A percentile compares a stretch with the other conserved stretches of the same genome.
Evolutionary conservation across 2,329 filamentous ascomycete species (phyloP).

Genomic region (Aureobasidium sp.): DNA sequence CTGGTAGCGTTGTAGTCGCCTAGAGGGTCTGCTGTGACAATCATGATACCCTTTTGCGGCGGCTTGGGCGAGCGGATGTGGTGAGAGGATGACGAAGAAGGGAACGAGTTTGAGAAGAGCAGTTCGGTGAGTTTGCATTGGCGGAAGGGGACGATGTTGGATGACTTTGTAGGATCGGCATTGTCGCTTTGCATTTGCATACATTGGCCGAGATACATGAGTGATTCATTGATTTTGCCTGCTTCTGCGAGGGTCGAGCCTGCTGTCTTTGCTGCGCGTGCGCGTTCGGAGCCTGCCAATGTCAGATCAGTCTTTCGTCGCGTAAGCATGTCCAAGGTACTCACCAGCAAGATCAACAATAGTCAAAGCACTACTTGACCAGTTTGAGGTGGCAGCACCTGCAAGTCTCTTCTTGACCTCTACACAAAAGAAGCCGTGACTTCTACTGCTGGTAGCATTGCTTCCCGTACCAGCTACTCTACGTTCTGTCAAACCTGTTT

Average conservation of each 20-base stretch:
- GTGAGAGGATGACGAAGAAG: constrained; percentile 51
- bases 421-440: constrained; percentile 96
- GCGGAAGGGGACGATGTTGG: constrained; percentile 78
- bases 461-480: constrained; percentile 91
- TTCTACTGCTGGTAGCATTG: constrained; percentile 92
- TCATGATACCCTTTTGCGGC: constrained; percentile 93
- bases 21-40: constrained; percentile 92
- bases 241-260: constrained; percentile 94
- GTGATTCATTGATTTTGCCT: constrained; percentile 97
- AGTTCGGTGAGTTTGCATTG: constrained; percentile 61
- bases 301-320: constrained; percentile 28
- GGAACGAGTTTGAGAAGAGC: constrained; percentile 57
- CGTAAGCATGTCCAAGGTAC: no score
- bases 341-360: constrained; percentile 90
- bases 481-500: constrained; percentile 88
- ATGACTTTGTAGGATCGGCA: constrained; percentile 51
- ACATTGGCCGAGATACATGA: constrained; percentile 99
- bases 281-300: constrained; percentile 78
- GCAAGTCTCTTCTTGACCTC: constrained; percentile 87
- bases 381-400: constrained; percentile 59
- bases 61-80: constrained; percentile 57
- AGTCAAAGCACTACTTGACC: constrained; percentile 83
- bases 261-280: constrained; percentile 92
- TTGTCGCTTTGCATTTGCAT: constrained; percentile 93
- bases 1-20: constrained; percentile 98